These are phyloP conservation scores for Coemansia guatemalensis DNA, from an alignment of 192 early-diverging fungal genomes.

Conservation along the genomic window DNA sequence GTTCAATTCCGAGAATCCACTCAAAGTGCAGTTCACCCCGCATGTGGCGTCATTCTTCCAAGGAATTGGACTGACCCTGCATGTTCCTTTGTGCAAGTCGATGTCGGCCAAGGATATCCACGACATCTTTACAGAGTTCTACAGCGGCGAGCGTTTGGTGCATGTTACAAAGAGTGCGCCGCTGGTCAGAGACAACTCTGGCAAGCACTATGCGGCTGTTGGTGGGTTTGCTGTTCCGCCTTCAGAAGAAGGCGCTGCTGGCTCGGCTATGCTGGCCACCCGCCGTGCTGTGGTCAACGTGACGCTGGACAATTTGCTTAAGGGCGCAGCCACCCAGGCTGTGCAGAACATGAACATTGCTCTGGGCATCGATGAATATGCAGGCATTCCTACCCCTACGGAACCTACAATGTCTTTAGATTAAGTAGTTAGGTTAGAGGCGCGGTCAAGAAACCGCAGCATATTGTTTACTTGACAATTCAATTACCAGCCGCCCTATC, in stretches of 20 bases:
- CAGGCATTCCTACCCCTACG: slow-evolving; percentile 71
- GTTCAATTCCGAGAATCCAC: slow-evolving; percentile 23
- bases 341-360: slow-evolving; percentile 97
- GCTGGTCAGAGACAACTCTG: slow-evolving; percentile 86
- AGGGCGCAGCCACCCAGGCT: slow-evolving; percentile 99
- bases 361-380: slow-evolving; percentile 84
- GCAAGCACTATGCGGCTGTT: slow-evolving; percentile 83
- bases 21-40: slow-evolving; percentile 76
- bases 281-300: slow-evolving; percentile 86
- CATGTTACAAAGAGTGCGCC: slow-evolving; percentile 76
- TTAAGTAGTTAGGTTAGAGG: neutral
- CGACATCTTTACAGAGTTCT: slow-evolving; percentile 69
- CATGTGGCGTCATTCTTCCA: slow-evolving; percentile 93
- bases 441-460: neutral
- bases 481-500: neutral
- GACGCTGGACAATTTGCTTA: slow-evolving; percentile 95
- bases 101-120: slow-evolving; percentile 72
- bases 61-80: slow-evolving; percentile 88
- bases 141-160: slow-evolving; percentile 79
- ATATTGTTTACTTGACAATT: neutral
- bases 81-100: slow-evolving; percentile 76
- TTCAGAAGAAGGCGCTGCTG: slow-evolving; percentile 2
- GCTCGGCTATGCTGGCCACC: slow-evolving; percentile 43
- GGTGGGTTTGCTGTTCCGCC: slow-evolving; percentile 92
- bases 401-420: slow-evolving; percentile 30